These are phyloP conservation scores for Gremmenia infestans DNA, from an alignment of 2,329 filamentous ascomycete genomes.

Conservation along the genomic window DNA sequence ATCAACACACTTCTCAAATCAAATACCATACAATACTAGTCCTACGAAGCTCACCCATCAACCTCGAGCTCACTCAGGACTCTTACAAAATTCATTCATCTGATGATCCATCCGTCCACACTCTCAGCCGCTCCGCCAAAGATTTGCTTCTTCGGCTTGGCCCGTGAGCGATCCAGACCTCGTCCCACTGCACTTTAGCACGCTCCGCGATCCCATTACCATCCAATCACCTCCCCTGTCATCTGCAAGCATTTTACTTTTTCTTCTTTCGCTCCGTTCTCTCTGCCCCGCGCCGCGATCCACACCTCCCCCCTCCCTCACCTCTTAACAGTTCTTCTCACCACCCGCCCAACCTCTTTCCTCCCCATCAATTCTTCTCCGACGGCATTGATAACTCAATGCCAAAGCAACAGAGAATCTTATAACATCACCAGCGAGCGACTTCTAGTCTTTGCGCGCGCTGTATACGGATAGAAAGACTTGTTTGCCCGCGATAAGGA, in stretches of 20 bases:
- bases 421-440: constrained; percentile 28
- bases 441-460: constrained; percentile 35
- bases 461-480: constrained; percentile 29
- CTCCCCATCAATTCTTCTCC: neutral
- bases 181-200: too few relatives aligned
- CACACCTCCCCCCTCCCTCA: neutral
- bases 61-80: too few relatives aligned
- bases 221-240: neutral
- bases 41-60: too few relatives aligned
- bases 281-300: neutral
- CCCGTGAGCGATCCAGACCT: too few relatives aligned
- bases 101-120: too few relatives aligned
- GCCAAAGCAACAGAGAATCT: neutral
- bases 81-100: too few relatives aligned
- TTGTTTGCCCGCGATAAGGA: constrained; percentile 10
- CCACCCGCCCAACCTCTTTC: too few relatives aligned
- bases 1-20: too few relatives aligned
- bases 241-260: neutral
- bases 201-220: too few relatives aligned
- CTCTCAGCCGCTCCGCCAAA: too few relatives aligned
- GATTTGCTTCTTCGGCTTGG: too few relatives aligned
- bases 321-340: neutral
- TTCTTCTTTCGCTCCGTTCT: constrained; percentile 3
- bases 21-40: too few relatives aligned
- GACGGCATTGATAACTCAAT: constrained; percentile 5